phyloP scores from a whole-genome alignment of 2,329 filamentous ascomycete genomes.

The Ophiosphaerella narmari region DNA sequence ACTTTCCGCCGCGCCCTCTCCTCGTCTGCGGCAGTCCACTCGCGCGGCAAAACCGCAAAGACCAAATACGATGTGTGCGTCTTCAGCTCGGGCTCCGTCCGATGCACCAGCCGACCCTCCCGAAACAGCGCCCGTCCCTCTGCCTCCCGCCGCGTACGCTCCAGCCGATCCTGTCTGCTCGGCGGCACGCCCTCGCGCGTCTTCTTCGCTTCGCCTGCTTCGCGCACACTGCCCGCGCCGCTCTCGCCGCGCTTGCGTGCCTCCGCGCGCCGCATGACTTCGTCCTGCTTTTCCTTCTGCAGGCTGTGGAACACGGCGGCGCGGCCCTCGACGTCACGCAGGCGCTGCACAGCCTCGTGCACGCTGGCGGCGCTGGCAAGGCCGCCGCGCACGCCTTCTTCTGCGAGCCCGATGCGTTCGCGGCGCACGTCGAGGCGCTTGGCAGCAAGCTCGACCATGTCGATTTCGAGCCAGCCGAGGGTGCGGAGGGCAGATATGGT shows the following conservation, averaged over 20 bases:
- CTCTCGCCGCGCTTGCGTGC: constrained; percentile 38
- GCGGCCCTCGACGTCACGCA: constrained; percentile 74
- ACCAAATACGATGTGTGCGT: constrained; percentile 97
- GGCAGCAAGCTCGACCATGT: constrained; percentile 88
- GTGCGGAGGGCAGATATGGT: constrained; percentile 81
- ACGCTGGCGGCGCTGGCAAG: constrained; percentile 74
- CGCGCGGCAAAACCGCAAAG: constrained; percentile 85
- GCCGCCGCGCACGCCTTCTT: constrained; percentile 69
- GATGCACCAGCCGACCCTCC: constrained; percentile 77
- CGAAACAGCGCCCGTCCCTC: constrained; percentile 59
- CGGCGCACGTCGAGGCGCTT: constrained; percentile 79
- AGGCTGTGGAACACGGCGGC: constrained; percentile 66
- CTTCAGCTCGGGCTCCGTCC: constrained; percentile 86
- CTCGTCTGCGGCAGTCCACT: constrained; percentile 86
- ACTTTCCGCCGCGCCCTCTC: constrained; percentile 59
- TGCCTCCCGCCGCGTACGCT: constrained; percentile 31
- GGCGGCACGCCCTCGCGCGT: constrained; percentile 29
- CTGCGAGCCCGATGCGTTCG: constrained; percentile 75
- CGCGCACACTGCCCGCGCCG: constrained; percentile 13
- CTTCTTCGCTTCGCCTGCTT: constrained; percentile 19
- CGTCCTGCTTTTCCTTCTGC: constrained; percentile 47
- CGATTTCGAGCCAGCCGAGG: constrained; percentile 86
- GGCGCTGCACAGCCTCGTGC: constrained; percentile 73
- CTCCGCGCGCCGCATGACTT: constrained; percentile 50
- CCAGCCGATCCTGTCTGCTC: constrained; percentile 37